These are phyloP conservation scores for Candida orba DNA, from an alignment of 805 yeast species.

Conservation along the genomic window DNA sequence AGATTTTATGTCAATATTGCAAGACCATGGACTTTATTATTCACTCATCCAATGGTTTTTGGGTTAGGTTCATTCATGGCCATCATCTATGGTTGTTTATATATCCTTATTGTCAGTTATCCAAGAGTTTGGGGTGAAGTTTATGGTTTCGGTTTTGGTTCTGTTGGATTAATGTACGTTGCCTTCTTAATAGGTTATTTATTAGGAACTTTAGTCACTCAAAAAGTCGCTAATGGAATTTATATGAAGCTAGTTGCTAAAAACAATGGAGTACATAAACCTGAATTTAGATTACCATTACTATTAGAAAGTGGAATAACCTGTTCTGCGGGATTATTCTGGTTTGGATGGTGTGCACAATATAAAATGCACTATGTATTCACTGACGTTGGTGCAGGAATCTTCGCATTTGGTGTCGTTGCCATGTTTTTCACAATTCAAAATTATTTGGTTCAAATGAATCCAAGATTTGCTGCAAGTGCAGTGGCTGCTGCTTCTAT, in stretches of 20 bases:
- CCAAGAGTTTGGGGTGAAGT: constrained; percentile 41
- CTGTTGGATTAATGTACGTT: constrained; percentile 52
- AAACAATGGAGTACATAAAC: constrained; percentile 49
- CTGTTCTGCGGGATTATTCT: constrained; percentile 53
- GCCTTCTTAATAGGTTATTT: constrained; percentile 50
- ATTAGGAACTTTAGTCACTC: constrained; percentile 43
- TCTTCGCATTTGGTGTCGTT: constrained; percentile 53
- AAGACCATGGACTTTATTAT: constrained; percentile 47
- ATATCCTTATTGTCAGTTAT: constrained; percentile 53
- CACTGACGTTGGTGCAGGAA: constrained; percentile 52
- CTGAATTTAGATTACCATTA: constrained; percentile 53
- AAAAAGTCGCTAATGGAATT: constrained; percentile 34
- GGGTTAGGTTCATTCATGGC: constrained; percentile 62
- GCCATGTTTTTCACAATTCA: constrained; percentile 65
- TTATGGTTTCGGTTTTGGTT: constrained; percentile 42
- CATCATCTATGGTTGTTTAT: constrained; percentile 58
- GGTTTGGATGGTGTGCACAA: constrained; percentile 71
- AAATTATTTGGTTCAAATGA: constrained; percentile 64
- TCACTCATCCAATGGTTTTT: constrained; percentile 55
- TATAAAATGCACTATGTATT: constrained; percentile 51
- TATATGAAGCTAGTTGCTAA: constrained; percentile 31
- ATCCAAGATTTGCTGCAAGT: constrained; percentile 61
- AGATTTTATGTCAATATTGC: constrained; percentile 36
- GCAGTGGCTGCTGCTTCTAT: constrained; percentile 63
- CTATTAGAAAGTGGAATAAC: constrained; percentile 42